A percentile compares a stretch with the other conserved stretches of the same genome.
These are phyloP conservation scores for Termitomyces sp. DNA, from an alignment of 768 basidiomycete species.

Conservation along the genomic window DNA sequence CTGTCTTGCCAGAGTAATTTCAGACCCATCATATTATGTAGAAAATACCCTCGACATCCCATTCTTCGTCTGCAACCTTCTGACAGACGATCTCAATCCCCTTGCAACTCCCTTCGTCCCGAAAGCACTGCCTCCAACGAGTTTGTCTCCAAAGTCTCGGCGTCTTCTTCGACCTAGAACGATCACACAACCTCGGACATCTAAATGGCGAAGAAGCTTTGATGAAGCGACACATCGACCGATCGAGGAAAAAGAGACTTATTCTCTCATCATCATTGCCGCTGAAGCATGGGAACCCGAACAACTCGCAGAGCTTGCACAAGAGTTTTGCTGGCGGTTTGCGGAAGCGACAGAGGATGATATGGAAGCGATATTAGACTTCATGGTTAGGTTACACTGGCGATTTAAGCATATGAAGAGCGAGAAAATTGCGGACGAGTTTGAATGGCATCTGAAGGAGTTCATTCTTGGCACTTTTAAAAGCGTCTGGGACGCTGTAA, in stretches of 20 bases:
- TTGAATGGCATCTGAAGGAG: conserved; percentile 15
- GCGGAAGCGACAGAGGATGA: conserved; percentile 7
- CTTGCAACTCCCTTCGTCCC: conserved; percentile 7
- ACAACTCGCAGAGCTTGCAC: conserved; percentile 13
- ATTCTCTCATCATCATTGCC: conserved; percentile 9
- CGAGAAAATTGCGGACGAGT: conserved; percentile 7
- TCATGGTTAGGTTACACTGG: conserved; percentile 7
- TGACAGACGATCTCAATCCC: conserved; percentile 9
- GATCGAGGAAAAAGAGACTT: conserved; percentile 5
- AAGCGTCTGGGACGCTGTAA: conserved; percentile 18
- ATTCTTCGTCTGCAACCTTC: not conserved
- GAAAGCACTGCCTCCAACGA: not conserved
- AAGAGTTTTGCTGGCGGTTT: conserved; percentile 13
- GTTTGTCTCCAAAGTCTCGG: conserved; percentile 1
- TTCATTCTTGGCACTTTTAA: conserved; percentile 12
- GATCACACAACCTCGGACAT: conserved; percentile 6
- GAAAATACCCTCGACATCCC: not conserved
- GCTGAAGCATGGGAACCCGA: conserved; percentile 10
- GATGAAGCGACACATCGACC: conserved; percentile 2
- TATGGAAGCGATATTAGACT: conserved; percentile 2
- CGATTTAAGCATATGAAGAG: conserved; percentile 10
- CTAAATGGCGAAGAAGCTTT: conserved; percentile 13
- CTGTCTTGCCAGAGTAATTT: not conserved
- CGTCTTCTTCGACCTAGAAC: conserved; percentile 10
- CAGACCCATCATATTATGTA: not conserved